Conservation (phyloP, 495 filamentous ascomycete species). For the Podospora pseudocomata region DNA sequence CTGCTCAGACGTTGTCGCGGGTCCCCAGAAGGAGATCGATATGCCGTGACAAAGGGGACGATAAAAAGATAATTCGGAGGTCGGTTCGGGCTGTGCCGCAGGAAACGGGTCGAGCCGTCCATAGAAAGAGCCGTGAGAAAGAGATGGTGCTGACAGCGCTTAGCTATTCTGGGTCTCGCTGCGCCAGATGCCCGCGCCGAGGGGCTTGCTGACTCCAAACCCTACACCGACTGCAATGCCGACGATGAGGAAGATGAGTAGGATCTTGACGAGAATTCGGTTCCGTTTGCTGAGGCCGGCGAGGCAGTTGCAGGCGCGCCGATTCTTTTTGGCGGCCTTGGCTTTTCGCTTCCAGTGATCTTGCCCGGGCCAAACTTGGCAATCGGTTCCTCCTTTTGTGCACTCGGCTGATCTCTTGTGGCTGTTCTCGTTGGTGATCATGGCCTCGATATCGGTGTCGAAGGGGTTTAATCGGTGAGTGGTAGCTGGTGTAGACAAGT, state of each 20-base stretch:
- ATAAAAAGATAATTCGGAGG: background rate
- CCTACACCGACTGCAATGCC: slow-evolving; percentile 47
- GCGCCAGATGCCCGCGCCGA: slow-evolving; percentile 46
- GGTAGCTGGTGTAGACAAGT: slow-evolving; percentile 39
- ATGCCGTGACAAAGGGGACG: slow-evolving; percentile 8
- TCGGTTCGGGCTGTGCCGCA: slow-evolving; percentile 7
- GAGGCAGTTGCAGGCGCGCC: slow-evolving; percentile 42
- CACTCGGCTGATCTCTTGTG: slow-evolving; percentile 34
- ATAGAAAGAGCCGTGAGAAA: background rate
- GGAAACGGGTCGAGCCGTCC: background rate
- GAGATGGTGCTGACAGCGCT: slow-evolving; percentile 4
- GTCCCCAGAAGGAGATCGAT: background rate
- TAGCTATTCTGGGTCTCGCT: slow-evolving; percentile 31
- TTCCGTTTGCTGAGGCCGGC: slow-evolving; percentile 46
- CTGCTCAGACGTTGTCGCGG: background rate
- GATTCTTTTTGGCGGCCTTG: slow-evolving; percentile 44
- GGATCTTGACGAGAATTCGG: slow-evolving; percentile 42
- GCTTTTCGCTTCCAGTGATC: slow-evolving; percentile 50
- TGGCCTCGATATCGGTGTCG: slow-evolving; percentile 48
- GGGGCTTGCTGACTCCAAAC: slow-evolving; percentile 49
- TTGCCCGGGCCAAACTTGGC: slow-evolving; percentile 49
- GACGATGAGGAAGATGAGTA: slow-evolving; percentile 42
- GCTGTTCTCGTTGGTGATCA: slow-evolving; percentile 33
- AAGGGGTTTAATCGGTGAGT: slow-evolving; percentile 39
- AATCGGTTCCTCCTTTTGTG: slow-evolving; percentile 37